Percentiles rank a stretch among this genome's conserved stretches.
Conservation (phyloP, 768 basidiomycete genomes). For the Rhizopogon rudus region DNA sequence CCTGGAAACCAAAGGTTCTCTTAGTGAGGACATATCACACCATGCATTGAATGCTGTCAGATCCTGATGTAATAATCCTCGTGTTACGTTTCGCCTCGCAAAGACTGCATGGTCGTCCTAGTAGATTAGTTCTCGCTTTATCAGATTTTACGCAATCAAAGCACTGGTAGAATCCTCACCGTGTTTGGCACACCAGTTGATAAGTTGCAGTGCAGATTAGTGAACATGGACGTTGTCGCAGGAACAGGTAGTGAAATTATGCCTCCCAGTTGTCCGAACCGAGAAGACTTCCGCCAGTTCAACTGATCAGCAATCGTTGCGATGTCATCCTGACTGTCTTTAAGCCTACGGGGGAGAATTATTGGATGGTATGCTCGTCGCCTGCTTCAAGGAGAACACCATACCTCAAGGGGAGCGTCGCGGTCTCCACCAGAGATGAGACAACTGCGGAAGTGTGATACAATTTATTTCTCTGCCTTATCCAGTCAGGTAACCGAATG, state of each 20-base stretch:
- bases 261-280: slow-evolving; percentile 55
- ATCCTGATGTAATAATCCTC: slow-evolving; percentile 47
- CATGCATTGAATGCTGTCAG: slow-evolving; percentile 35
- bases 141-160: background rate
- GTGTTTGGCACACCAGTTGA: slow-evolving; percentile 27
- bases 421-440: slow-evolving; percentile 53
- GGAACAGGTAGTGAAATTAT: slow-evolving; percentile 37
- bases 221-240: slow-evolving; percentile 22
- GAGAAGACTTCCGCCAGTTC: slow-evolving; percentile 47
- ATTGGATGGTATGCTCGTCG: background rate
- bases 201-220: slow-evolving; percentile 31
- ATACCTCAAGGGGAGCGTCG: slow-evolving; percentile 57
- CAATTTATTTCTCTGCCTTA: slow-evolving; percentile 24
- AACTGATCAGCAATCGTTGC: slow-evolving; percentile 41
- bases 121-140: background rate
- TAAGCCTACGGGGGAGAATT: slow-evolving; percentile 23
- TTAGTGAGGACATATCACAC: slow-evolving; percentile 25
- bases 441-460: slow-evolving; percentile 57
- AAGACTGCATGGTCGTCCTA: slow-evolving; percentile 25
- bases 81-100: slow-evolving; percentile 48
- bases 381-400: background rate
- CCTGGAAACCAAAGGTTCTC: slow-evolving; percentile 32
- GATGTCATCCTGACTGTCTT: slow-evolving; percentile 34
- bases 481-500: slow-evolving; percentile 7
- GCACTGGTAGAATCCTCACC: background rate